Base-by-base conservation (phyloP, 352 stramenopile species). In the Globisporangium perplexum region DNA sequence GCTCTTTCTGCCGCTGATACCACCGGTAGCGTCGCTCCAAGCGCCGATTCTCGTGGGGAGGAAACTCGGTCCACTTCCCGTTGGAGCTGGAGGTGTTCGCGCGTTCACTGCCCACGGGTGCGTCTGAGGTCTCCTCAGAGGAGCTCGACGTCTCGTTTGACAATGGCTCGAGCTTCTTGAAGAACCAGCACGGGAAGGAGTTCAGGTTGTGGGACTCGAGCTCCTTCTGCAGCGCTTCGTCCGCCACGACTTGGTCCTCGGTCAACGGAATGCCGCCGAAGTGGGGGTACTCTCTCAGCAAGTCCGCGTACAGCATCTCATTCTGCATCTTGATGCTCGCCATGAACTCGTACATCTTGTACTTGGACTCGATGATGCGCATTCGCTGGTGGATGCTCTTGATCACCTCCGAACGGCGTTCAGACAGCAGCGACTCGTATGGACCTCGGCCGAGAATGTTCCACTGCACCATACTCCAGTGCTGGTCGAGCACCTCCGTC, bases 381-480 rank as follows among this genome's bases (percentile, higher is more conserved):
- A 86, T 79, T 49, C 83, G 77, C 65, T 89, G 75, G 41, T 81
- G 58, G 44, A 93, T 83, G 15, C 78, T 90, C 39, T 70, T 53
- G 42, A 93, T 77, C 10, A 93, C 79, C 42, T 93, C 83, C 4
- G 51, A 62, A 6, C 80, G 74, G 24, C 80, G 68, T 1, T 80
- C 68, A 6, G 55, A 57, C 35, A 74, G 75, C n/a, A 93, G 66
- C 35, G 78, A 88, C 60, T 87, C 80, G 63, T 93, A 93, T 7
- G 80, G 80, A 3, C 83, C 83, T 47, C 83, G 63, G 4, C 83
- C 83, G 2, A 93, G 53, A 47, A 93, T 91, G 39, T 93, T 93
- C 83, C 83, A 93, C 65, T 93, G 83, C 18, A 91, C 80, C 80
- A 91, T 93, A 38, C 78, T 89, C 68, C 83, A 79, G 47, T 90